Percentiles rank a stretch among this genome's conserved stretches.
phyloP scores from a whole-genome alignment of 2,329 filamentous ascomycete species.

The Pseudocercospora ulei region DNA sequence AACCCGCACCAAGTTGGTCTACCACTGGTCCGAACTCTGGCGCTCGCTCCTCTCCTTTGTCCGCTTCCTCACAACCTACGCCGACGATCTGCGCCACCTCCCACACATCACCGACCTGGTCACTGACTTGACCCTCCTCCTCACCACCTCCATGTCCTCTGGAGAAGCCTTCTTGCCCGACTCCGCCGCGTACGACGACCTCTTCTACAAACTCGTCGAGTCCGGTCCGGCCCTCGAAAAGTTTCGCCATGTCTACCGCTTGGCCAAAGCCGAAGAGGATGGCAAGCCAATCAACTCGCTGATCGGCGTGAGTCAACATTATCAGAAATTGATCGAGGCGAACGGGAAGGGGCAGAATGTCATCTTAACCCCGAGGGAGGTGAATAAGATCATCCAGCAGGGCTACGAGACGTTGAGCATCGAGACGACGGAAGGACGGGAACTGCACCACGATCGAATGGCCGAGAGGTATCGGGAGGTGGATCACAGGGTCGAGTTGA shows the following conservation, averaged over 20 bases:
- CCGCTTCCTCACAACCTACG: conserved; percentile 82
- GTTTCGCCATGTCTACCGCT: conserved; percentile 67
- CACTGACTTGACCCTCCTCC: conserved; percentile 66
- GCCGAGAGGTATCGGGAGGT: conserved; percentile 48
- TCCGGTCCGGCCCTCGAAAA: conserved; percentile 70
- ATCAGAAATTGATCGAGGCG: conserved; percentile 67
- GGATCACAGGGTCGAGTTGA: conserved; percentile 72
- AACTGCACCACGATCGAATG: conserved; percentile 39
- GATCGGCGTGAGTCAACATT: conserved; percentile 73
- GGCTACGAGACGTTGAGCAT: conserved; percentile 93
- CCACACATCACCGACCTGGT: conserved; percentile 63
- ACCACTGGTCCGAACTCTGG: conserved; percentile 96
- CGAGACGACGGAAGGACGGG: conserved; percentile 74
- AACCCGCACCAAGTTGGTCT: conserved; percentile 66
- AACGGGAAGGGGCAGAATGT: conserved; percentile 50
- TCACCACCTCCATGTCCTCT: conserved; percentile 72
- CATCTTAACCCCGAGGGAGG: conserved; percentile 65
- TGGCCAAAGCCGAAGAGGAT: conserved; percentile 31
- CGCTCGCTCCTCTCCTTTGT: conserved; percentile 77
- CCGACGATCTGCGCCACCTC: conserved; percentile 60
- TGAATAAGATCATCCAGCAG: conserved; percentile 85
- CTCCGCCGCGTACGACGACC: conserved; percentile 79
- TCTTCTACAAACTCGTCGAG: conserved; percentile 98
- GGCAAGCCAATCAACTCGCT: conserved; percentile 71
- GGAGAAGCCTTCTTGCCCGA: conserved; percentile 88